phyloP scores from a whole-genome alignment of 1,284 basidiomycete species.

The Irpex sp. region DNA sequence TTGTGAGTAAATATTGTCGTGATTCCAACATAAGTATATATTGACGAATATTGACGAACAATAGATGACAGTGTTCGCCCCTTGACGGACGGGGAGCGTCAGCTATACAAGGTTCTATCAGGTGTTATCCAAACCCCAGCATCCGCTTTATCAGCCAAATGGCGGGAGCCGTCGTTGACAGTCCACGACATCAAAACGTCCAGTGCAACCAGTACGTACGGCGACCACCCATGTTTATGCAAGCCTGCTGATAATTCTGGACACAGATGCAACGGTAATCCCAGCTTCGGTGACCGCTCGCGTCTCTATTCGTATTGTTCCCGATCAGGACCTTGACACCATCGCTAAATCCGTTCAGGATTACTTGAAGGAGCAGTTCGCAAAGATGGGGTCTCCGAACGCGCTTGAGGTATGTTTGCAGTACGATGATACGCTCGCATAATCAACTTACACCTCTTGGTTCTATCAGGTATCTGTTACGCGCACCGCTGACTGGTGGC shows the following conservation, averaged over 20 bases:
- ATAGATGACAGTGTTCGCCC: conserved; percentile 73
- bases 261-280: conserved; percentile 80
- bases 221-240: background rate
- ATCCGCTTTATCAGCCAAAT: conserved; percentile 64
- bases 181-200: conserved; percentile 69
- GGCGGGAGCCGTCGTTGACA: conserved; percentile 75
- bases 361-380: conserved; percentile 61
- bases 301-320: conserved; percentile 87
- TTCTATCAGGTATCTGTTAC: conserved; percentile 63
- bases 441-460: background rate
- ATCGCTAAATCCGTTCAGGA: conserved; percentile 60
- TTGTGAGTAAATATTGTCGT: conserved; percentile 49
- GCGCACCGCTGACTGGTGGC: conserved; percentile 94
- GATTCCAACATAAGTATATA: background rate
- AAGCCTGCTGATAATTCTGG: background rate
- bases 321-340: conserved; percentile 79
- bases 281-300: conserved; percentile 77
- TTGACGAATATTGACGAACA: background rate
- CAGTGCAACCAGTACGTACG: conserved; percentile 61
- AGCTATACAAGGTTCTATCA: conserved; percentile 65
- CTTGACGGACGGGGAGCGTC: conserved; percentile 60
- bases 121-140: conserved; percentile 61
- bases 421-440: background rate
- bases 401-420: conserved; percentile 48
- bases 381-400: conserved; percentile 63